Percentiles rank a stretch among this genome's conserved stretches.
phyloP scores from a whole-genome alignment of 306 rosid genomes.

The Arachis stenosperma region DNA sequence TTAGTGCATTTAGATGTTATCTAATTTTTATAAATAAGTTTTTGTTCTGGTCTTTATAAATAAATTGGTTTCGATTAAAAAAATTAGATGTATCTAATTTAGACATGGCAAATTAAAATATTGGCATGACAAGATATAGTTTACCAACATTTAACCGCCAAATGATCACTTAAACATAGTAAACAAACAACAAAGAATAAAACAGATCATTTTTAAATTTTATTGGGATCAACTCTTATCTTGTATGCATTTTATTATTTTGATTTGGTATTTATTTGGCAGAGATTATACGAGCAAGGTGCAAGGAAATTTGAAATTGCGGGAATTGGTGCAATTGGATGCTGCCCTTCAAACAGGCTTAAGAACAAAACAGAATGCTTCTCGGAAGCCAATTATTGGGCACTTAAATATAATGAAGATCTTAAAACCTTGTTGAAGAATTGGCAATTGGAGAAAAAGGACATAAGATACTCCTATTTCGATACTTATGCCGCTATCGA shows the following conservation, averaged over 20 bases:
- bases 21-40: no score
- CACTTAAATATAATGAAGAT: constrained; percentile 47
- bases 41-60: no score
- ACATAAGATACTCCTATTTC: constrained; percentile 60
- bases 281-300: constrained; percentile 65
- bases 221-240: neutral
- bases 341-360: constrained; percentile 66
- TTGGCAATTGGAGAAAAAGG: constrained; percentile 48
- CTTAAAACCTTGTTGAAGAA: constrained; percentile 55
- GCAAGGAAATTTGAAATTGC: constrained; percentile 66
- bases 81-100: no score
- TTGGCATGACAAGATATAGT: no score
- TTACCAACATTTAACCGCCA: no score
- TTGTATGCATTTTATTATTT: neutral
- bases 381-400: constrained; percentile 49
- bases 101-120: no score
- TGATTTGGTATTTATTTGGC: constrained; percentile 20
- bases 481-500: constrained; percentile 53
- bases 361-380: constrained; percentile 59
- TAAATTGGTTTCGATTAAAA: no score
- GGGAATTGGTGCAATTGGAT: constrained; percentile 68
- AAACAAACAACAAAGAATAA: no score
- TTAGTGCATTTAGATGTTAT: no score
- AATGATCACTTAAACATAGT: no score
- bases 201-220: no score